Evolutionary conservation across 768 basidiomycete species (phyloP).

Genomic region (Suillus subluteus): DNA sequence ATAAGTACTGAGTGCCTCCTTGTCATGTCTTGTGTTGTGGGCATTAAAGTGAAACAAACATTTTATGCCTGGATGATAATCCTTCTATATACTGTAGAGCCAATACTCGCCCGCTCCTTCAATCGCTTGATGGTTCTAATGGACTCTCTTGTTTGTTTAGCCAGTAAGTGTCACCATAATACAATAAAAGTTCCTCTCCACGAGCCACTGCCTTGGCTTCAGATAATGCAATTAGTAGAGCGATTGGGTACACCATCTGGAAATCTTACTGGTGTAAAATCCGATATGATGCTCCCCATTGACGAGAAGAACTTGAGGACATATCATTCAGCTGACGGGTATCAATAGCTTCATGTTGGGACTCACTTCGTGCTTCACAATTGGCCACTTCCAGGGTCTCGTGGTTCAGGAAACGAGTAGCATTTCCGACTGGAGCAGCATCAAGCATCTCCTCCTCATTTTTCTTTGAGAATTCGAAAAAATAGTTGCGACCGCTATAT

Average conservation of each 20-base stretch:
- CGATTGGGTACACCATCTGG: neutral
- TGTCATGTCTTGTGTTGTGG: conserved; percentile 36
- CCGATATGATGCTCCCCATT: conserved; percentile 40
- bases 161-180: conserved; percentile 39
- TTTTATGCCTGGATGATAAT: conserved; percentile 59
- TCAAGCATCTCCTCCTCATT: conserved; percentile 27
- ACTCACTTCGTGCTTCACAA: conserved; percentile 34
- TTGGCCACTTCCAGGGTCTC: conserved; percentile 10
- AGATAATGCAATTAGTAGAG: neutral
- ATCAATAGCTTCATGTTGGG: neutral
- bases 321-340: neutral
- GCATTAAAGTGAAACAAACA: neutral
- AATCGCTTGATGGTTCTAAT: neutral
- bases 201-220: conserved; percentile 27
- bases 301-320: conserved; percentile 29
- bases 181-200: conserved; percentile 39
- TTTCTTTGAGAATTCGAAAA: conserved; percentile 29
- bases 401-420: conserved; percentile 50
- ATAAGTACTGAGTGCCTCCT: conserved; percentile 69
- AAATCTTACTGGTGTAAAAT: conserved; percentile 39
- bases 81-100: neutral
- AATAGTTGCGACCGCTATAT: conserved; percentile 36
- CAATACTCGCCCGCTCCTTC: neutral
- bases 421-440: conserved; percentile 47
- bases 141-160: neutral